Evolutionary conservation across 305 asterid species (phyloP), one percentile per base, ranked within the genome.

Genomic region (Solanum hybrid): DNA sequence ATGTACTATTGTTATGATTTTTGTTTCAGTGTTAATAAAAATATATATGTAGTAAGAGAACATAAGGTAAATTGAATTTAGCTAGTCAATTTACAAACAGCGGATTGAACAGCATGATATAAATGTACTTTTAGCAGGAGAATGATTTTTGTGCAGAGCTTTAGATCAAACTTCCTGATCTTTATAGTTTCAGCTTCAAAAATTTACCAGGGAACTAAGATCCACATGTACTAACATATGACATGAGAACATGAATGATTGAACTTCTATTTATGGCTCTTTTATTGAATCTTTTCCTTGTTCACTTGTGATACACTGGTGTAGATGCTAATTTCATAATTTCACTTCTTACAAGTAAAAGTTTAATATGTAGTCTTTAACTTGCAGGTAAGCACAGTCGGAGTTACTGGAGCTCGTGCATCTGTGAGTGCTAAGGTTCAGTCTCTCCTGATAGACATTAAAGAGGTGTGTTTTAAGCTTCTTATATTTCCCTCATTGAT

Each of bases 371-470:
- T 90, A 79, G 73, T 87, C 57, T 78, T 83, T 20, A 76, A 35
- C 87, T 80, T 89, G 88, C 91, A 97, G 98, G 99, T 97, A 91
- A 96, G 98, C 88, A 36, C 98, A 5, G 94, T 96, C 78, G 99
- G 99, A 93, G 99, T 97, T 71, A 97, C 99, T n/a, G 99, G 99
- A 90, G 95, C 99, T 90, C 95, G 99, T 37, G 93, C 94, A 87
- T 91, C 97, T 36, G 99, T 97, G 87, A 97, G 94, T 90, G 87
- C 22, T 5, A 95, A 91, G 90, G 99, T 97, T 91, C 93, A 94
- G 89, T 89, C 95, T 87, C 99, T 97, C 84, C 93, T 97, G 13
- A 90, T 87, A 83, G 98, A 97, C 76, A 92, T 97, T 88, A 96
- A 97, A 92, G 94, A 94, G 99, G 99, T 93, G 74, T 71, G 92